These are phyloP conservation scores for Macroventuria anomochaeta DNA, from an alignment of 2,329 filamentous ascomycete species.

Conservation along the genomic window DNA sequence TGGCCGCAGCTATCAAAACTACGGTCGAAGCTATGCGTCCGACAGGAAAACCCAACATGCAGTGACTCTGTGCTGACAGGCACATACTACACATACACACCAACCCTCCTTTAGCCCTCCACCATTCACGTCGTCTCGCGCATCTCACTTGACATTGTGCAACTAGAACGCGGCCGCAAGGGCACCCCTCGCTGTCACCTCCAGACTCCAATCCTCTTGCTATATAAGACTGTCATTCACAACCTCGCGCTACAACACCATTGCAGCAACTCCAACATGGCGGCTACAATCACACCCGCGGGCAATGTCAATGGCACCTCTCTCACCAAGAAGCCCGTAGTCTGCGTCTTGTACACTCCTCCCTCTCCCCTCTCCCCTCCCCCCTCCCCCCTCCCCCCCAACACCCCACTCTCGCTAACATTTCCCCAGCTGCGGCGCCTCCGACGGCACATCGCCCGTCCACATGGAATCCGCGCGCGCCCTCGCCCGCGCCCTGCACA, in stretches of 20 bases:
- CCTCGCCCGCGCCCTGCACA: conserved; percentile 76
- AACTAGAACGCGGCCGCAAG: conserved; percentile 5
- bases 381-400: not conserved
- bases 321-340: conserved; percentile 62
- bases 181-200: not conserved
- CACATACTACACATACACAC: not conserved
- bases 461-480: conserved; percentile 80
- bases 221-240: not conserved
- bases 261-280: conserved; percentile 27
- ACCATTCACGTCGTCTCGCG: too few relatives aligned
- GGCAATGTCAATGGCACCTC: conserved; percentile 17
- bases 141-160: too few relatives aligned
- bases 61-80: not conserved
- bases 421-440: conserved; percentile 75
- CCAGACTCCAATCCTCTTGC: too few relatives aligned
- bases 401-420: too few relatives aligned
- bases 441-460: conserved; percentile 71
- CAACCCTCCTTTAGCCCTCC: not conserved
- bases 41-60: not conserved
- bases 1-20: not conserved
- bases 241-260: not conserved
- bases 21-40: conserved; percentile 17
- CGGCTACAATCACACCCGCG: not conserved
- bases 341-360: conserved; percentile 78
- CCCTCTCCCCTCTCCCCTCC: not conserved